Base-by-base conservation (phyloP, 192 early-diverging fungal species). In the Podochytrium sp. region DNA sequence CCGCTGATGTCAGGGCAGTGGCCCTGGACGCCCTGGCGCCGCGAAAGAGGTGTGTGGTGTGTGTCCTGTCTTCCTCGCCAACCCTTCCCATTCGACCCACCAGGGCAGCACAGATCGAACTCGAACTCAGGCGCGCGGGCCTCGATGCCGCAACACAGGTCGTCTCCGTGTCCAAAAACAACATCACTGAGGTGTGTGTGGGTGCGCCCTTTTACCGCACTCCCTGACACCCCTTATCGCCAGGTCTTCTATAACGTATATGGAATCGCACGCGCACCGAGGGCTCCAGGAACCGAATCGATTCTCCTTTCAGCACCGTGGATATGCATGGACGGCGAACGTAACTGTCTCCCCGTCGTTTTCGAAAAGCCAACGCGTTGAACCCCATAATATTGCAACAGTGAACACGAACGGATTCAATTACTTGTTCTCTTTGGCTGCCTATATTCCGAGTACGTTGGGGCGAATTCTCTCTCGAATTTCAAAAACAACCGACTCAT, bases 281-380 rank as follows among this genome's bases (percentile, higher is more conserved):
- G 95, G 10, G 88, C 90, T 57, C 94, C 96, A 70, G 92, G 92
- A 2, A 95, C 93, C 16, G 96, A 98, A 78, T 90, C 94, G 14
- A 73, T 98, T 30, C 84, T 97, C 6, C 72, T 98, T 16, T 91
- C 90, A 30, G 94, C 94, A 10, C 85, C 95, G 34, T 95, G 92
- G 92, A 84, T 72, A 59, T 90, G 89, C 16, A 80, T 78, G 3
- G 84, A 84, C 67, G 90, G 86, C 16, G 76, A 81, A 41, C 32
- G 86, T 87, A 79, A 29, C 81, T 61, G 0, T 18, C 81, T 83
- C 4, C 62, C 80, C 25, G 50, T 82, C 34, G 71, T 88, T 43
- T 10, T 3, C 49, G 5, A 4, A 18, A 6, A 50, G 27, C 18
- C 63, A n/a, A n/a, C n/a, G n/a, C n/a, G n/a, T n/a, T n/a, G n/a